A percentile compares a stretch with the other conserved stretches of the same genome.
These are phyloP conservation scores for Ambrosiella cleistominuta DNA, from an alignment of 2,329 filamentous ascomycete species.

Conservation along the genomic window DNA sequence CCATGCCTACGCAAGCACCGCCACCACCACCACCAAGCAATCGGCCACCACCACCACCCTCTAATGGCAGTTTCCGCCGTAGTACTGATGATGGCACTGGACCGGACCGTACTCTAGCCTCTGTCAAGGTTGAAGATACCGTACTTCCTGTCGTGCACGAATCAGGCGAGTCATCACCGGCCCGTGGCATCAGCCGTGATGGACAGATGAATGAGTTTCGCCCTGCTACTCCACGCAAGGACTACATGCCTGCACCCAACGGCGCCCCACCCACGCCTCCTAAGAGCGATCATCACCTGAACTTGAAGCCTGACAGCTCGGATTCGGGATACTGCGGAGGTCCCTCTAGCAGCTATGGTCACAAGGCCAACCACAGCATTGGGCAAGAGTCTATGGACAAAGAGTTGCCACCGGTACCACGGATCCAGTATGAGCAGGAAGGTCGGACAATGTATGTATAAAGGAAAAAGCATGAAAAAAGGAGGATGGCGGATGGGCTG, in stretches of 20 bases:
- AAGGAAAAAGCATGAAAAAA: background rate
- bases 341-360: slow-evolving; percentile 1
- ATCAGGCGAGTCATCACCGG: slow-evolving; percentile 57
- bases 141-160: slow-evolving; percentile 76
- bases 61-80: slow-evolving; percentile 15
- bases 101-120: background rate
- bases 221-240: slow-evolving; percentile 27
- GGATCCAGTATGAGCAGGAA: slow-evolving; percentile 12
- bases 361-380: slow-evolving; percentile 10
- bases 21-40: slow-evolving; percentile 24
- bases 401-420: slow-evolving; percentile 38
- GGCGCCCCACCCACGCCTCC: slow-evolving; percentile 29
- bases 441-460: slow-evolving; percentile 11
- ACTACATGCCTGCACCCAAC: slow-evolving; percentile 13
- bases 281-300: slow-evolving; percentile 23
- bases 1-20: slow-evolving; percentile 29
- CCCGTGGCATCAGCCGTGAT: slow-evolving; percentile 37
- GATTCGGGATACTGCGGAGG: slow-evolving; percentile 29
- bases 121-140: slow-evolving; percentile 19
- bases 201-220: slow-evolving; percentile 21
- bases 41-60: slow-evolving; percentile 22
- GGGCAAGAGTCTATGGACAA: slow-evolving; percentile 42
- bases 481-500: background rate
- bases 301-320: slow-evolving; percentile 28
- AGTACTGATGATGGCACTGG: background rate